These are phyloP conservation scores for Stropharia rugosoannulata DNA, from an alignment of 768 basidiomycete genomes.

Conservation along the genomic window DNA sequence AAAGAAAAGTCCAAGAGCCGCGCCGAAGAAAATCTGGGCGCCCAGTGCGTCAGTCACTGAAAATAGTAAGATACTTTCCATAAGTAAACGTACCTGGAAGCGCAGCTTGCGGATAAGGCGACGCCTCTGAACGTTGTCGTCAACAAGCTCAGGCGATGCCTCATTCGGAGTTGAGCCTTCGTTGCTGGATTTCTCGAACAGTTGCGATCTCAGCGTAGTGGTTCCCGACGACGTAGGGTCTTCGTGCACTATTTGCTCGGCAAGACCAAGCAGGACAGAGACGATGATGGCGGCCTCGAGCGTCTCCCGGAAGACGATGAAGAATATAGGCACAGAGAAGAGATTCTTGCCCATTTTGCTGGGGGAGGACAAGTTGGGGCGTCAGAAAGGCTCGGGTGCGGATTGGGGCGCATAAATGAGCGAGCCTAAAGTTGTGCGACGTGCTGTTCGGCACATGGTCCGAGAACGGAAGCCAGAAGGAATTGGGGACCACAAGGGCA, in stretches of 20 bases:
- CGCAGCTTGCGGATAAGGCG: conserved; percentile 67
- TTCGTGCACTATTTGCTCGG: conserved; percentile 75
- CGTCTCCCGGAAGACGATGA: conserved; percentile 95
- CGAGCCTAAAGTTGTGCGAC: conserved; percentile 2
- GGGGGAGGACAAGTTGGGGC: conserved; percentile 13
- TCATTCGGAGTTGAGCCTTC: conserved; percentile 21
- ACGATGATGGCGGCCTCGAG: conserved; percentile 92
- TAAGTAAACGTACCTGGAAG: conserved; percentile 45
- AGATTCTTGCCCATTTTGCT: conserved; percentile 63
- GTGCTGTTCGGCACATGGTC: conserved; percentile 1
- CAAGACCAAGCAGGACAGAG: conserved; percentile 87
- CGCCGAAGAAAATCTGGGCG: conserved; percentile 72
- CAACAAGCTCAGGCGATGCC: conserved; percentile 9
- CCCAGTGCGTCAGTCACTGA: neutral
- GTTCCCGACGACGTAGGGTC: conserved; percentile 19
- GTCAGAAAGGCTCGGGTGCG: neutral
- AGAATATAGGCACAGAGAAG: conserved; percentile 92
- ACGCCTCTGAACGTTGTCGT: conserved; percentile 31
- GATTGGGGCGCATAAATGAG: conserved; percentile 18
- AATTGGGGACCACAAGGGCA: conserved; percentile 3
- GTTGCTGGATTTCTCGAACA: conserved; percentile 22
- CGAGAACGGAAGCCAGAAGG: conserved; percentile 8
- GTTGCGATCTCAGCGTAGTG: conserved; percentile 6
- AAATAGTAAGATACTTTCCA: neutral
- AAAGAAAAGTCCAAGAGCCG: conserved; percentile 69